Evolutionary conservation across 129 eudicot species (phyloP).

Genomic region (Flaveria ramosissima): DNA sequence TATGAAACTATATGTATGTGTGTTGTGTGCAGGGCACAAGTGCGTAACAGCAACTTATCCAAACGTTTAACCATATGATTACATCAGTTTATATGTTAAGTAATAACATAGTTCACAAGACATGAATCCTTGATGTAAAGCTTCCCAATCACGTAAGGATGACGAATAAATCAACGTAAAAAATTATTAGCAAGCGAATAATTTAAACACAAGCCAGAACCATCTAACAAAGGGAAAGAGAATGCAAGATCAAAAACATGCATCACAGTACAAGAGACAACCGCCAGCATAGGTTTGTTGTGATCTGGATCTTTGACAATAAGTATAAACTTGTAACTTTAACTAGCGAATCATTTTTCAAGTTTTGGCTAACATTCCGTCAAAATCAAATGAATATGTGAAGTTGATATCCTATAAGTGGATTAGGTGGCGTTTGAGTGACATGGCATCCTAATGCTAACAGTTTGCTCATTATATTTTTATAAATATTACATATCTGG

Average conservation of each 20-base stretch:
- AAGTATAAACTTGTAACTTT: neutral
- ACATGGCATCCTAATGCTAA: neutral
- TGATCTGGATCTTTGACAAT: neutral
- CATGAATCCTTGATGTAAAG: neutral
- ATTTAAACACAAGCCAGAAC: neutral
- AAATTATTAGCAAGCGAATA: neutral
- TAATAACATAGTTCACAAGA: slow-evolving; percentile 6
- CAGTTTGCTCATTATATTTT: neutral
- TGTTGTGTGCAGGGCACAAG: neutral
- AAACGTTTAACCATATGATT: neutral
- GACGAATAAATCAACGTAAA: neutral
- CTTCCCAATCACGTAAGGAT: slow-evolving; percentile 8
- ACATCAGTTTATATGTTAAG: neutral
- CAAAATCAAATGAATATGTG: neutral
- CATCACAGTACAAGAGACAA: neutral
- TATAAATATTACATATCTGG: neutral
- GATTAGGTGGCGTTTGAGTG: neutral
- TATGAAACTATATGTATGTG: slow-evolving; percentile 4
- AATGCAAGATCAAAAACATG: neutral
- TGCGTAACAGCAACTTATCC: neutral
- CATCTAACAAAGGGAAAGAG: neutral
- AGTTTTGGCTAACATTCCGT: neutral
- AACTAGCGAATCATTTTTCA: neutral
- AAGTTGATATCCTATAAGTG: neutral
- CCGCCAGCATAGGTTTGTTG: neutral